Conservation (phyloP, 202 grass and related monocot genomes). For the Alloteropsis angusta region DNA sequence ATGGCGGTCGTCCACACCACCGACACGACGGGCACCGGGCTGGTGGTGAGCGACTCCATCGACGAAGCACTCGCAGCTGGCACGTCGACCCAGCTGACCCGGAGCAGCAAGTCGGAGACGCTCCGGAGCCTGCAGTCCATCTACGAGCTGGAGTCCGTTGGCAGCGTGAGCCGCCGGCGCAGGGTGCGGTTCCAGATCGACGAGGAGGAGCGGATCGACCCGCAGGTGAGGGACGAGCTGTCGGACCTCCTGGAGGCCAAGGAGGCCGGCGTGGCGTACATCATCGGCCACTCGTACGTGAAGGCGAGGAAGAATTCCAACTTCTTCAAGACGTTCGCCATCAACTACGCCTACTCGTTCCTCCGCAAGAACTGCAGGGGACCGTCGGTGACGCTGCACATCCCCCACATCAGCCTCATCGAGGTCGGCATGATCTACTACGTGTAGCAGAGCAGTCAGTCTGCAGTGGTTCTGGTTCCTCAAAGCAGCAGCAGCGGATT, state of each 20-base stretch:
- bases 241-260: slow-evolving; percentile 50
- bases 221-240: slow-evolving; percentile 53
- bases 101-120: slow-evolving; percentile 57
- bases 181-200: slow-evolving; percentile 51
- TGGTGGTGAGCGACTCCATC: slow-evolving; percentile 32
- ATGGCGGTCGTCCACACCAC: slow-evolving; percentile 64
- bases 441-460: too few species aligned
- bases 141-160: slow-evolving; percentile 49
- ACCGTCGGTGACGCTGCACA: slow-evolving; percentile 54
- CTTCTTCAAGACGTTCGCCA: slow-evolving; percentile 56
- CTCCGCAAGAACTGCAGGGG: slow-evolving; percentile 76
- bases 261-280: slow-evolving; percentile 56
- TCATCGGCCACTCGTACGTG: slow-evolving; percentile 72
- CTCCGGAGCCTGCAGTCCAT: slow-evolving; percentile 56
- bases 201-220: slow-evolving; percentile 29
- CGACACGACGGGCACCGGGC: slow-evolving; percentile 27
- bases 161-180: slow-evolving; percentile 23
- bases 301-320: slow-evolving; percentile 71
- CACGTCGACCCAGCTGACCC: slow-evolving; percentile 5
- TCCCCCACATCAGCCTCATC: slow-evolving; percentile 70
- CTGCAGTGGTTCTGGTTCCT: neutral
- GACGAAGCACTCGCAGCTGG: slow-evolving; percentile 9
- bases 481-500: neutral
- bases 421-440: slow-evolving; percentile 93
- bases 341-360: slow-evolving; percentile 64